Base-by-base conservation (phyloP, 108 stramenopile genomes). In the Stephanodiscus triporus region DNA sequence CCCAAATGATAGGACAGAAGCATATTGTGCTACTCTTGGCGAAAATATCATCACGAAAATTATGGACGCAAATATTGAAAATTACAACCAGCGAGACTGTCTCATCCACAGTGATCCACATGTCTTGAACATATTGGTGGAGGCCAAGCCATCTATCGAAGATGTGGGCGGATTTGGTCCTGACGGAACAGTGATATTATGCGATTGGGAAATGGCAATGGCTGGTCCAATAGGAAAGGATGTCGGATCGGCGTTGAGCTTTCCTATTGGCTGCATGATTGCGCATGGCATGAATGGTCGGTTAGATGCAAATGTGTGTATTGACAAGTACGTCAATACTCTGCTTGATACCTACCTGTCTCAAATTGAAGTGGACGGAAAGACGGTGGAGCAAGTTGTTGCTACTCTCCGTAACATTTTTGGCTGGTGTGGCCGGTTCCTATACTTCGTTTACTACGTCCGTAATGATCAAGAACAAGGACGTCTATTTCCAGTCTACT, bases 121-220 rank as follows among this genome's bases (percentile, higher is more conserved):
- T 29, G 77, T 72, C 9, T 84, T 88, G 58, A 88, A 88, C 42
- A 79, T 86, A 19, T 61, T 88, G 30, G 87, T 88, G 51, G 87
- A 88, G 57, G 34, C 78, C 27, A 81, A 81, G 42, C 74, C 75
- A 27, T 29, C 29, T 14, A 51, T 63, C 14, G 22, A 36, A 38
- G 61, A 77, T 17, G 30, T 70, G 22, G 79, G 76, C 34, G 24
- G 19, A 19, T 72, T 73, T 50, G 70, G 66, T 45, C 74, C 75
- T 17, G 37, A 73, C 19, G 81, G 76, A 9, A 67, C 61, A 6
- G 37, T 84, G 23, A 42, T 45, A 45, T 14, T 45, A 45, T 45
- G 43, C 16, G 43, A 45, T 16, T 45, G 43, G 43, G 43, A 45
- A 45, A 45, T 45, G 43, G 43, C 43, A 14, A 45, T 45, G 43